Evolutionary conservation across 2,329 filamentous ascomycete genomes (phyloP).

Genomic region (Scleromitrula shiraiana): DNA sequence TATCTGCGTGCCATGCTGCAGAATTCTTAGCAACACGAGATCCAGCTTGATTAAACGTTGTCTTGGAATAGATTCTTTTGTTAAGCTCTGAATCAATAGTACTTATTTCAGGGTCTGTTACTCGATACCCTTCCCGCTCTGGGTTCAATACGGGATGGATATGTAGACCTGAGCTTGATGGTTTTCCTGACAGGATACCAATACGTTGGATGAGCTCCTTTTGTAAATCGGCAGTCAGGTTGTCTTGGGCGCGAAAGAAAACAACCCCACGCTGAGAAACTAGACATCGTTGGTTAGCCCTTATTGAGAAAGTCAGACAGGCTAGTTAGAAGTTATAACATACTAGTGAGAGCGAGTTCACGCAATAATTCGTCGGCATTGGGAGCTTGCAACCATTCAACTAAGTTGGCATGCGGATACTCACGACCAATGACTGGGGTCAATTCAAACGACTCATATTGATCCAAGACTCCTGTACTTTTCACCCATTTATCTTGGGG

Average conservation of each 20-base stretch:
- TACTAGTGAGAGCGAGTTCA: conserved; percentile 40
- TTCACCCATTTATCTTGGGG: conserved; percentile 22
- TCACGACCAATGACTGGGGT: conserved; percentile 42
- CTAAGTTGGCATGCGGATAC: conserved; percentile 34
- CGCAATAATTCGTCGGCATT: conserved; percentile 41
- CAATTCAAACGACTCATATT: conserved; percentile 30
- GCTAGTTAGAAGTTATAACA: conserved; percentile 8
- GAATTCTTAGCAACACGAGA: conserved; percentile 35
- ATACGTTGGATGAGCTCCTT: conserved; percentile 56
- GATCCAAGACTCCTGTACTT: conserved; percentile 23
- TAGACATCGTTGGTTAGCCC: conserved; percentile 23
- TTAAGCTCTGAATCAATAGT: conserved; percentile 50
- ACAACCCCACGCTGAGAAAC: conserved; percentile 63
- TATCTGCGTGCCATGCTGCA: conserved; percentile 52
- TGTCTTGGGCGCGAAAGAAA: conserved; percentile 59
- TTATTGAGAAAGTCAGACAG: no score
- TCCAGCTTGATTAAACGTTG: neutral
- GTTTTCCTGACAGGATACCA: conserved; percentile 49
- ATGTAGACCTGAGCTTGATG: conserved; percentile 46
- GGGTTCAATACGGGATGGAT: conserved; percentile 53
- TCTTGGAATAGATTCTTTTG: conserved; percentile 40
- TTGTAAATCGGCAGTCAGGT: conserved; percentile 52
- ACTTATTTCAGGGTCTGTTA: conserved; percentile 52
- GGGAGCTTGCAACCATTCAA: conserved; percentile 39
- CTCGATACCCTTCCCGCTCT: conserved; percentile 36